These are phyloP conservation scores for Cercospora brassicicola DNA, from an alignment of 2,329 filamentous ascomycete genomes.

Conservation along the genomic window DNA sequence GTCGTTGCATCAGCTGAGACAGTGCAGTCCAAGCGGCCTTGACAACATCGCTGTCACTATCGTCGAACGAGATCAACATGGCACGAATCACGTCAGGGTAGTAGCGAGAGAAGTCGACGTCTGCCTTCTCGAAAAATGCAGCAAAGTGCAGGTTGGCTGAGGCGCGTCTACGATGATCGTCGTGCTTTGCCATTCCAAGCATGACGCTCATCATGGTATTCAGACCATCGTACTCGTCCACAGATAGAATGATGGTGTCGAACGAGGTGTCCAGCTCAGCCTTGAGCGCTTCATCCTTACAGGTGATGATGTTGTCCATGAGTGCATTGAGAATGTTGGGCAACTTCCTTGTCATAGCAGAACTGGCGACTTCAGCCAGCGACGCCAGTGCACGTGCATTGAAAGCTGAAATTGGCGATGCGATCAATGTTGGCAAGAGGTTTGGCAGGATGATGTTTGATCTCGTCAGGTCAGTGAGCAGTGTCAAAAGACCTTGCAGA, in stretches of 20 bases:
- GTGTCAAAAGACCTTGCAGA: constrained; percentile 83
- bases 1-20: constrained; percentile 79
- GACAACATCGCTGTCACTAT: constrained; percentile 77
- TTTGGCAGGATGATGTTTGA: constrained; percentile 97
- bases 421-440: constrained; percentile 87
- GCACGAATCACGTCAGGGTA: constrained; percentile 92
- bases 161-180: constrained; percentile 82
- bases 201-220: constrained; percentile 96
- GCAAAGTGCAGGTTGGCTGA: constrained; percentile 76
- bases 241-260: constrained; percentile 84
- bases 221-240: constrained; percentile 93
- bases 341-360: constrained; percentile 85
- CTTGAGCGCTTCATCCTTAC: constrained; percentile 71
- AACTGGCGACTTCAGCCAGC: constrained; percentile 83
- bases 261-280: constrained; percentile 77
- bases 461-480: constrained; percentile 88
- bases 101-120: constrained; percentile 91
- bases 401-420: constrained; percentile 87
- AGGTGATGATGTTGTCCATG: constrained; percentile 85
- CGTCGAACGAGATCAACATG: constrained; percentile 87
- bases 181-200: constrained; percentile 82
- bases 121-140: constrained; percentile 77
- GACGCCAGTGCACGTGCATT: constrained; percentile 94
- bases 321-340: constrained; percentile 89
- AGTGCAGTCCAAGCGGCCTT: constrained; percentile 88